Evolutionary conservation across 768 basidiomycete genomes (phyloP), one percentile per base, ranked within the genome.

Genomic region (Multifurca ochricompacta): DNA sequence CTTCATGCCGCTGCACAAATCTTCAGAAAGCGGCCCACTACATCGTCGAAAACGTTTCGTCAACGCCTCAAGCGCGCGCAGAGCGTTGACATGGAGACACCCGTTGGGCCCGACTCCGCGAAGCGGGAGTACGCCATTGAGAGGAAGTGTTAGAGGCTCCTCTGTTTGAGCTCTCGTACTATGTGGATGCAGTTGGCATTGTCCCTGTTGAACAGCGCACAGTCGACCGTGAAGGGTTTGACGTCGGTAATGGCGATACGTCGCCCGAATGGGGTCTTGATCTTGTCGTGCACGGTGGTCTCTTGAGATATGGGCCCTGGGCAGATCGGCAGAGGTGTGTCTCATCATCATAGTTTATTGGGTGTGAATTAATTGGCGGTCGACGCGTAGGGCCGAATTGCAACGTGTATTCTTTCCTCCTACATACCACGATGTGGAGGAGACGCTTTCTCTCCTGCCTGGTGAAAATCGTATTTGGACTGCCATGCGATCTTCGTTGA

Each of bases 201-300:
- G 87, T 91, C 3, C 85, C 88, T 27, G 60, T 35, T 19, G 55
- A 60, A 21, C 52, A 54, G 3, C 69, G 27, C 49, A 63, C 43
- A 63, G 70, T 50, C 39, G 61, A 61, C 46, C 64, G 54, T 63
- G 65, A 42, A 54, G 69, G 27, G 56, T 61, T 79, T 63, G 85
- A 91, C 59, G 75, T 93, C 46, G 92, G 90, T 2, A 96, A 96
- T 64, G 86, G 91, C 1, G 93, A 89, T 63, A 65, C 85, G 37
- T 75, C 87, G 19, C 95, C 95, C 6, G 91, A 98, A 65, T 98
- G 93, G 90, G 95, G 94, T 3, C 71, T 96, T 23, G 90, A 98
- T 64, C 61, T 98, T 16, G 77, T 84, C 16, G 73, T 97, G n/a
- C 73, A 80, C 54, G 82, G 83, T 16, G 94, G 91, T 0, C 67